Evolutionary conservation across 176 grass and related monocot species (phyloP).

Genomic region (Avena sativa): DNA sequence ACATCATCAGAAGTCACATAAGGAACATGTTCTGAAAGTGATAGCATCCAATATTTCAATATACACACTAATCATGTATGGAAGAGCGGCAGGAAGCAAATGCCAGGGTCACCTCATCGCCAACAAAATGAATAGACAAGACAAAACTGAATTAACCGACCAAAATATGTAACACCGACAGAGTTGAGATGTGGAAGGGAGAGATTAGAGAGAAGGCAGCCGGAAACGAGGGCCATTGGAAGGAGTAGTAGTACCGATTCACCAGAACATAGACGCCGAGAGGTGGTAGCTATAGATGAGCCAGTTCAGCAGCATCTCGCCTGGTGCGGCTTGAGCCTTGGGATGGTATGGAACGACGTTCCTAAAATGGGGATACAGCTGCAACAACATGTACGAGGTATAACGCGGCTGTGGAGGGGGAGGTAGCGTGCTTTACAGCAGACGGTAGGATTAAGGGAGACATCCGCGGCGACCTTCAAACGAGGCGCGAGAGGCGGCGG

Average conservation of each 20-base stretch:
- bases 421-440: too few relatives aligned
- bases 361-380: too few relatives aligned
- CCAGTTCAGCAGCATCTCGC: conserved; percentile 63
- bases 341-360: too few relatives aligned
- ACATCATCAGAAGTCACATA: background rate
- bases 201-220: background rate
- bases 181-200: background rate
- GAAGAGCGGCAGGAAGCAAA: background rate
- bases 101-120: conserved; percentile 66
- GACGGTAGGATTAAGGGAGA: too few relatives aligned
- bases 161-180: background rate
- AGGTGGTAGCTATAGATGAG: conserved; percentile 39
- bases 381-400: too few relatives aligned
- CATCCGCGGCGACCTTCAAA: too few relatives aligned
- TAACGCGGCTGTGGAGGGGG: too few relatives aligned
- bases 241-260: conserved; percentile 48
- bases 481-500: too few relatives aligned
- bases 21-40: background rate
- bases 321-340: conserved; percentile 73
- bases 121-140: conserved; percentile 33
- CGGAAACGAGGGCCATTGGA: background rate
- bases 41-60: background rate
- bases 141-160: background rate
- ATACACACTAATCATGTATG: background rate
- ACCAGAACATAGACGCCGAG: too few relatives aligned